Evolutionary conservation across 345 rosid genomes (phyloP).

Genomic region (Syzygium jambos): DNA sequence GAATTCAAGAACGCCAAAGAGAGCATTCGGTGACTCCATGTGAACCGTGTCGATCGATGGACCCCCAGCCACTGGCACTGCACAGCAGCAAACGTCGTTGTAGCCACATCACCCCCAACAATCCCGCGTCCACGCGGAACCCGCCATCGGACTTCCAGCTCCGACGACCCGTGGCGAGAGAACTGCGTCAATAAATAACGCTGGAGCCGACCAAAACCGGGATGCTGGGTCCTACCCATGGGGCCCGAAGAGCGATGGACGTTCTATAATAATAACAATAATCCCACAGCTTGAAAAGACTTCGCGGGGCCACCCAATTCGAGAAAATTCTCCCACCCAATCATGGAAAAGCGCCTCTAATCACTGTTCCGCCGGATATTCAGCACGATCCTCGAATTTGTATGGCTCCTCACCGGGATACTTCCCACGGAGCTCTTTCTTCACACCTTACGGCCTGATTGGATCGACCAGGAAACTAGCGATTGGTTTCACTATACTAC

Average conservation of each 20-base stretch:
- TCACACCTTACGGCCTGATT: not conserved
- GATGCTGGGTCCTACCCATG: not conserved
- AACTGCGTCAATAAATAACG: fast-evolving
- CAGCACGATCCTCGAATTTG: not conserved
- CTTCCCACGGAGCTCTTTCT: not conserved
- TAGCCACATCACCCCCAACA: not conserved
- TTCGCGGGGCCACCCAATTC: not conserved
- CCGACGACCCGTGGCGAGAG: fast-evolving
- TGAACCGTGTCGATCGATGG: not conserved
- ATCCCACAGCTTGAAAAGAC: not conserved
- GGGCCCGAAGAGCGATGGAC: not conserved
- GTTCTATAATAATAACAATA: not conserved
- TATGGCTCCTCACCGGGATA: not conserved
- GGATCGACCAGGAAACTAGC: not conserved
- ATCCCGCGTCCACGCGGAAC: not conserved
- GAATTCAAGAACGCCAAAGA: not conserved
- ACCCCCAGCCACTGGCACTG: not conserved
- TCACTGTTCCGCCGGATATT: not conserved
- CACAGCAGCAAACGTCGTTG: fast-evolving
- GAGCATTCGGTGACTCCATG: not conserved
- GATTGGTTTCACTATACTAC: not conserved
- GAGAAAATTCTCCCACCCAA: too few species aligned
- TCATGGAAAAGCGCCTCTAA: not conserved
- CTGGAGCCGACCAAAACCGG: not conserved
- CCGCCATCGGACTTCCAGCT: not conserved